Conservation (phyloP, 2,329 filamentous ascomycete genomes). For the Pseudocercospora crystallina region DNA sequence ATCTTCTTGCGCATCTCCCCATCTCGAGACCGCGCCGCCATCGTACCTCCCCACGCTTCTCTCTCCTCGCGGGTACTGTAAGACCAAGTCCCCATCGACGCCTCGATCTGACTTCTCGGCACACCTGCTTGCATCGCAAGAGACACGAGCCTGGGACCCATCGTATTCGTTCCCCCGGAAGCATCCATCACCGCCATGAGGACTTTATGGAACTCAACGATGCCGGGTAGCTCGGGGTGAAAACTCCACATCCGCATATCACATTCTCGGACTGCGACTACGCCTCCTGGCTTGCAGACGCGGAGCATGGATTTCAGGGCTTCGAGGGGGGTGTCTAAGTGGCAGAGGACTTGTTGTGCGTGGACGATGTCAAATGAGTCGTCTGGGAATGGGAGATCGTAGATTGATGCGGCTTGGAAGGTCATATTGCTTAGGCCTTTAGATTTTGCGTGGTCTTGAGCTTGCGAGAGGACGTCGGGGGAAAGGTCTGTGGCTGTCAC, state of each 20-base stretch:
- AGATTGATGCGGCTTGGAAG: constrained; percentile 38
- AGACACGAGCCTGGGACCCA: constrained; percentile 31
- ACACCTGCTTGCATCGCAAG: constrained; percentile 42
- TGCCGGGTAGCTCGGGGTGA: constrained; percentile 37
- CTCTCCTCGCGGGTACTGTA: constrained; percentile 41
- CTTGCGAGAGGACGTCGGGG: constrained; percentile 43
- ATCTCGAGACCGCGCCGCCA: constrained; percentile 23
- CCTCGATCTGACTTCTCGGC: constrained; percentile 38
- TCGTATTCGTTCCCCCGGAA: constrained; percentile 24
- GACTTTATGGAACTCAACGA: constrained; percentile 38
- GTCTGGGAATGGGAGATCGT: constrained; percentile 44
- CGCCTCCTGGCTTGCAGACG: constrained; percentile 53
- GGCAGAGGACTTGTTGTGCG: constrained; percentile 59
- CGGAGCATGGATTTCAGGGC: constrained; percentile 56
- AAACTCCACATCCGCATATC: constrained; percentile 38
- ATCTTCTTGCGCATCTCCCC: constrained; percentile 35
- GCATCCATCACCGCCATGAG: constrained; percentile 36
- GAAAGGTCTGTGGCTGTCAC: constrained; percentile 49
- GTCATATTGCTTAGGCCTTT: constrained; percentile 41
- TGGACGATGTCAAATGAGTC: constrained; percentile 60
- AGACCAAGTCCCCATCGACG: constrained; percentile 43
- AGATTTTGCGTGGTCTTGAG: constrained; percentile 37
- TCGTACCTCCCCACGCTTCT: constrained; percentile 39
- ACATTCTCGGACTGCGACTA: constrained; percentile 51
- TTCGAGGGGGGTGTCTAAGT: constrained; percentile 52